Percentiles rank a stretch among this genome's conserved stretches.
Evolutionary conservation across 192 early-diverging fungal genomes (phyloP).

Genomic region (Coemansia sp.): DNA sequence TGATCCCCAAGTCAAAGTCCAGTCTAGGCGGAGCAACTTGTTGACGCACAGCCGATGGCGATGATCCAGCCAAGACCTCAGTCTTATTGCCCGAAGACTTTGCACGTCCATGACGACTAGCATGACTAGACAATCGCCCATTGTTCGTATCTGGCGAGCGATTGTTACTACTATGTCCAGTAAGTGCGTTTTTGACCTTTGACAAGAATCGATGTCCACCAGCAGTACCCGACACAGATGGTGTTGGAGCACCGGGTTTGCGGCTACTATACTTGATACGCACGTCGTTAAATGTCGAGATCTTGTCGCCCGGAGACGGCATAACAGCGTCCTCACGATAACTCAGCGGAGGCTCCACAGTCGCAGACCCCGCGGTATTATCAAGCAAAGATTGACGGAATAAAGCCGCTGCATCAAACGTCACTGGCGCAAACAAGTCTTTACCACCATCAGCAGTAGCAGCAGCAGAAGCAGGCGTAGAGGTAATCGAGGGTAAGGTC

Average conservation of each 20-base stretch:
- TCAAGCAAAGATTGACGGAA: slow-evolving; percentile 39
- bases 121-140: neutral
- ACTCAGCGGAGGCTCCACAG: neutral
- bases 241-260: slow-evolving; percentile 12
- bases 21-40: slow-evolving; percentile 28
- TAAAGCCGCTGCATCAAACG: slow-evolving; percentile 40
- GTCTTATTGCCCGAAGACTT: slow-evolving; percentile 8
- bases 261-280: slow-evolving; percentile 38
- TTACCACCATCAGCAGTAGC: neutral
- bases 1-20: slow-evolving; percentile 49
- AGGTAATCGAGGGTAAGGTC: neutral
- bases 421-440: slow-evolving; percentile 41
- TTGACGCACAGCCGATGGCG: neutral
- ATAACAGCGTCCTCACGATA: slow-evolving; percentile 10
- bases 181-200: slow-evolving; percentile 46
- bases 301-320: slow-evolving; percentile 40
- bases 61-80: neutral
- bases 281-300: slow-evolving; percentile 45
- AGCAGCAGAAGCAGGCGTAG: neutral
- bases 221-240: slow-evolving; percentile 5
- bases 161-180: slow-evolving; percentile 8
- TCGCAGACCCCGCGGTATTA: neutral
- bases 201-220: slow-evolving; percentile 48
- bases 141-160: neutral
- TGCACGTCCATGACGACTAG: slow-evolving; percentile 8